Evolutionary conservation across 257 asterid species (phyloP).

Genomic region (Leptodermis oblonga): DNA sequence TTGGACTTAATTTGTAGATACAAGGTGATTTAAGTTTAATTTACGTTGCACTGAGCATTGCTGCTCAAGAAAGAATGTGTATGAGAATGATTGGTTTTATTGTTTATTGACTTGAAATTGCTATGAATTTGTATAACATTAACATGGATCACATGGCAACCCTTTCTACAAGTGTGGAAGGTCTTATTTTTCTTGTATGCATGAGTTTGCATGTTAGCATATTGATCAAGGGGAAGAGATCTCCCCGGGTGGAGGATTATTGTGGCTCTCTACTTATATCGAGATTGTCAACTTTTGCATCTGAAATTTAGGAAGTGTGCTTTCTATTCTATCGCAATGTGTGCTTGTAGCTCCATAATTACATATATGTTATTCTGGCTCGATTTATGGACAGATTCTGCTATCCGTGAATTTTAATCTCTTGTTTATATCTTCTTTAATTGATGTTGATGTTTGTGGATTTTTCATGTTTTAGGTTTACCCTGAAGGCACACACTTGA

Average conservation of each 20-base stretch:
- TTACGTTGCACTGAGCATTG: neutral
- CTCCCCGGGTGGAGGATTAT: neutral
- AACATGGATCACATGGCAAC: neutral
- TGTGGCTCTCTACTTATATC: neutral
- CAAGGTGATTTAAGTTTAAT: neutral
- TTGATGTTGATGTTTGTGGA: neutral
- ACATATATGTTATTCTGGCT: neutral
- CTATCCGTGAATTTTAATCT: neutral
- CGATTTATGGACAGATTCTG: neutral
- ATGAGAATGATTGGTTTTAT: neutral
- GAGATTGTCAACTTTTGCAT: neutral
- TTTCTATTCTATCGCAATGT: neutral
- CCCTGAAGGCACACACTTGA: conserved; percentile 91
- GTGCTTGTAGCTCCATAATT: neutral
- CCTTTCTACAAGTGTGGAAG: neutral
- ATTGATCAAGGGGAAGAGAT: neutral
- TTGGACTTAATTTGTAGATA: conserved; percentile 12
- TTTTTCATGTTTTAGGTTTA: conserved; percentile 39
- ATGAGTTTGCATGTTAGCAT: neutral
- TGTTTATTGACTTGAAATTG: neutral
- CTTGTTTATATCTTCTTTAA: neutral
- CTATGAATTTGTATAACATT: neutral
- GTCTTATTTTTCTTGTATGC: neutral
- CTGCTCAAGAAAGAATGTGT: neutral
- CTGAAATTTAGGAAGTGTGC: neutral